Percentiles rank a stretch among this genome's conserved stretches.
Evolutionary conservation across 805 yeast species (phyloP).

Genomic region (Saturnispora saitoi): DNA sequence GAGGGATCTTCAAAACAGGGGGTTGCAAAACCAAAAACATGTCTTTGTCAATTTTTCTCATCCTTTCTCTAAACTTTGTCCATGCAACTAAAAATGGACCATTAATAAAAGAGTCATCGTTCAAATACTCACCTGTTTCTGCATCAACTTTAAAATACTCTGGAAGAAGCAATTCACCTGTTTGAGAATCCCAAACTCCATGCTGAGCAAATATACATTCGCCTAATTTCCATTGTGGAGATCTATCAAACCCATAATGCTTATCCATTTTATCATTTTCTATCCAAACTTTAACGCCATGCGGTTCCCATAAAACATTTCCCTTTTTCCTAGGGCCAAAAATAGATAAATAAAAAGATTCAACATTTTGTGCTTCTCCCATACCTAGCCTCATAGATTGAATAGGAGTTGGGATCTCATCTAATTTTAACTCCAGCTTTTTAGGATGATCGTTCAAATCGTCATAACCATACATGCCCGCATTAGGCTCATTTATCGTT

Average conservation of each 20-base stretch:
- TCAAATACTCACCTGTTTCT: slow-evolving; percentile 31
- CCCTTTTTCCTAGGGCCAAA: slow-evolving; percentile 72
- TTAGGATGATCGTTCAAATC: slow-evolving; percentile 49
- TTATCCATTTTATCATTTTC: slow-evolving; percentile 41
- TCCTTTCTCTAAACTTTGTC: slow-evolving; percentile 36
- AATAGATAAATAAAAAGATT: slow-evolving; percentile 57
- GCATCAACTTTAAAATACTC: slow-evolving; percentile 43
- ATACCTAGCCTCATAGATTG: slow-evolving; percentile 69
- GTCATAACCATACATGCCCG: slow-evolving; percentile 60
- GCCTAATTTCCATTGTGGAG: slow-evolving; percentile 58
- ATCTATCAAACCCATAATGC: slow-evolving; percentile 65
- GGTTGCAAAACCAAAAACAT: slow-evolving; percentile 65
- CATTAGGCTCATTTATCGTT: slow-evolving; percentile 76
- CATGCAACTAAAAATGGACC: slow-evolving; percentile 58
- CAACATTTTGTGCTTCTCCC: slow-evolving; percentile 66
- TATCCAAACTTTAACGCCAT: slow-evolving; percentile 66
- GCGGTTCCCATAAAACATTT: slow-evolving; percentile 49
- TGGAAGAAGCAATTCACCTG: slow-evolving; percentile 35
- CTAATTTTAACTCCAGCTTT: slow-evolving; percentile 59
- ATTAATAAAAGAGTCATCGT: slow-evolving; percentile 53
- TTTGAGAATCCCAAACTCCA: slow-evolving; percentile 59
- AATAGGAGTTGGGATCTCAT: slow-evolving; percentile 75
- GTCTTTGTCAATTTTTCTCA: slow-evolving; percentile 38
- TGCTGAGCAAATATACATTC: slow-evolving; percentile 74
- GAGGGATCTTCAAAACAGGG: slow-evolving; percentile 75